Evolutionary conservation across 2,329 filamentous ascomycete genomes (phyloP).

Genomic region (Paramyrothecium sp.): DNA sequence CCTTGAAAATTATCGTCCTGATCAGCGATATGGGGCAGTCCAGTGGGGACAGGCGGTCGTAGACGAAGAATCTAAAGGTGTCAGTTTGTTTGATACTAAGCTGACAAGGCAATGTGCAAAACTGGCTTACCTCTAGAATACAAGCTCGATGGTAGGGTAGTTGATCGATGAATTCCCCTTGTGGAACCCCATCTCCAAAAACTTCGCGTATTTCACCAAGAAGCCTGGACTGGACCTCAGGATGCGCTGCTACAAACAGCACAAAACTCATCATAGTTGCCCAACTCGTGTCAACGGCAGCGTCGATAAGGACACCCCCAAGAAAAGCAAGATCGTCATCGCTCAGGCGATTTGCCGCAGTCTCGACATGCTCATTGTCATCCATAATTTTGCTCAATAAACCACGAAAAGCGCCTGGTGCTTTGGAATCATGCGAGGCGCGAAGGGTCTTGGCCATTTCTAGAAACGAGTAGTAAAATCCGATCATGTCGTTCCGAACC

Average conservation of each 20-base stretch:
- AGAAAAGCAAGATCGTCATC: constrained; percentile 18
- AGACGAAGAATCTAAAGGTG: constrained; percentile 24
- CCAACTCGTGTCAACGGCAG: constrained; percentile 21
- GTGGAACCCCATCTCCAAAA: constrained; percentile 21
- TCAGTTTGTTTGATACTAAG: not conserved
- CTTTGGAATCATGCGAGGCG: constrained; percentile 3
- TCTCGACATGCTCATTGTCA: constrained; percentile 4
- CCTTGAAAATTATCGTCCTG: constrained; percentile 47
- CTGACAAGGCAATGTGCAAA: not conserved
- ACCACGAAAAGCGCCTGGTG: constrained; percentile 5
- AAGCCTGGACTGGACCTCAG: constrained; percentile 14
- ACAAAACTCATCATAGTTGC: constrained; percentile 15
- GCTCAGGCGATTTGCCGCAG: not conserved
- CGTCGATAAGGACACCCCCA: constrained; percentile 16
- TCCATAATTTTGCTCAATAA: constrained; percentile 15
- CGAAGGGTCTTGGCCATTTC: not conserved
- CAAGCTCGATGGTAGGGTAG: constrained; percentile 22
- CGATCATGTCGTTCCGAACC: constrained; percentile 16
- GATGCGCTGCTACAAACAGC: constrained; percentile 17
- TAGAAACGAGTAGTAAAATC: not conserved
- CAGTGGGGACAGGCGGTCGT: constrained; percentile 41
- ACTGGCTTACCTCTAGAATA: constrained; percentile 9
- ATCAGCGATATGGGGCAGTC: constrained; percentile 43
- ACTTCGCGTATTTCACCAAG: constrained; percentile 17
- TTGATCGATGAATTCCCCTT: constrained; percentile 18